phyloP scores from a whole-genome alignment of 1,284 basidiomycete genomes.

The Boletus holoroseus region DNA sequence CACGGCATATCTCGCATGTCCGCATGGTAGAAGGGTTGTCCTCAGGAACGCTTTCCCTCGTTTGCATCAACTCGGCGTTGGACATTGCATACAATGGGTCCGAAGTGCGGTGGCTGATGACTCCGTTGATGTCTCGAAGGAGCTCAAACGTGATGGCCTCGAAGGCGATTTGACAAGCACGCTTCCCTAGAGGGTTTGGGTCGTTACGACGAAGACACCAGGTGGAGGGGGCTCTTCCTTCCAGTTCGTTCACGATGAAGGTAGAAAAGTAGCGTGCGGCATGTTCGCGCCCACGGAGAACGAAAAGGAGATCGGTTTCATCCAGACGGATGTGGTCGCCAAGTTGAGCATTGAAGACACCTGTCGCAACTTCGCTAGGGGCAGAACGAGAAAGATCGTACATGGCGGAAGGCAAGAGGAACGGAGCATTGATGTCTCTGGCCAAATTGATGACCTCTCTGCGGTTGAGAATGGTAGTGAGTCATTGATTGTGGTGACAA shows the following conservation, averaged over 20 bases:
- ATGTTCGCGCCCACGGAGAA: constrained; percentile 63
- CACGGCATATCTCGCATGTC: constrained; percentile 60
- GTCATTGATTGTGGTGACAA: constrained; percentile 7
- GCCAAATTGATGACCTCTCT: constrained; percentile 45
- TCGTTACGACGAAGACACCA: constrained; percentile 48
- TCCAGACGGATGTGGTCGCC: constrained; percentile 36
- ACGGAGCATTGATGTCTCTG: constrained; percentile 34
- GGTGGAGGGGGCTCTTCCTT: constrained; percentile 50
- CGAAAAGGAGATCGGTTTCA: constrained; percentile 48
- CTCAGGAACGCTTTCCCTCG: constrained; percentile 43
- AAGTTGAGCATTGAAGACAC: constrained; percentile 27
- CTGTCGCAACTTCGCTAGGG: constrained; percentile 40
- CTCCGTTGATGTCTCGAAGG: constrained; percentile 63
- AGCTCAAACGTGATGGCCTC: constrained; percentile 67
- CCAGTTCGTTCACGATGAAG: constrained; percentile 65
- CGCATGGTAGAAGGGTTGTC: constrained; percentile 41
- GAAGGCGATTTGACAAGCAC: constrained; percentile 61
- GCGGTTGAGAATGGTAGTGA: constrained; percentile 21
- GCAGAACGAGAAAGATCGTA: constrained; percentile 48
- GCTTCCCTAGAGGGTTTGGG: constrained; percentile 39
- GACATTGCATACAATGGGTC: constrained; percentile 66
- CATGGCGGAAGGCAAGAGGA: constrained; percentile 46
- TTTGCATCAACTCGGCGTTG: constrained; percentile 60
- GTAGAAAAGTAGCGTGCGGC: constrained; percentile 66
- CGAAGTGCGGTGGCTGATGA: constrained; percentile 55